A percentile compares a stretch with the other conserved stretches of the same genome.
Conservation (phyloP, 768 basidiomycete genomes). For the Favolaschia claudopus region DNA sequence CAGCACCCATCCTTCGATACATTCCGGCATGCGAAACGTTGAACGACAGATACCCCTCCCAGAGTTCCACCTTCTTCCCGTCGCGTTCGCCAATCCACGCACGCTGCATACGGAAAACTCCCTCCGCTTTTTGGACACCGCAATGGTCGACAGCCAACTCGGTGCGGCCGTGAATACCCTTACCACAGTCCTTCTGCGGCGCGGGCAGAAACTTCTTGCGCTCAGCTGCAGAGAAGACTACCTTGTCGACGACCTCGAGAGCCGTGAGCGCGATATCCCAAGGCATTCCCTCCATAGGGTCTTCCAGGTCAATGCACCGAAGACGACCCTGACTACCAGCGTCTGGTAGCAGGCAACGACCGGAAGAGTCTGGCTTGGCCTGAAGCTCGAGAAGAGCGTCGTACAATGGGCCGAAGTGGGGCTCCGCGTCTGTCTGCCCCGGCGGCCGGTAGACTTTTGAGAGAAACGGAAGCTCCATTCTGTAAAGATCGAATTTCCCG, state of each 20-base stretch:
- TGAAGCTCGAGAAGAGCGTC: constrained; percentile 43
- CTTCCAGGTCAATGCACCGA: constrained; percentile 32
- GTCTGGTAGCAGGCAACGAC: constrained; percentile 33
- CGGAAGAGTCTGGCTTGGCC: constrained; percentile 46
- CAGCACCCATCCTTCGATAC: constrained; percentile 44
- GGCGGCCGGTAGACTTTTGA: constrained; percentile 39
- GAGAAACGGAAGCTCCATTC: constrained; percentile 47
- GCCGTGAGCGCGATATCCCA: constrained; percentile 38
- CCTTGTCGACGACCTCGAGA: constrained; percentile 30
- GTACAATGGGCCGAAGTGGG: constrained; percentile 40
- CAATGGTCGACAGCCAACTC: constrained; percentile 31
- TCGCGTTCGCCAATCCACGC: constrained; percentile 35
- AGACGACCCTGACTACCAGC: constrained; percentile 27
- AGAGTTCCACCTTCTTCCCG: constrained; percentile 37
- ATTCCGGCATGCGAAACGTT: constrained; percentile 40
- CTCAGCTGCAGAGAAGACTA: constrained; percentile 38
- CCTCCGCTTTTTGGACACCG: constrained; percentile 42
- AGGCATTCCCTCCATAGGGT: constrained; percentile 44
- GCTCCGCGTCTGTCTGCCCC: constrained; percentile 26
- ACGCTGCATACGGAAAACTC: constrained; percentile 44
- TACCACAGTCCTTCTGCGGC: constrained; percentile 31
- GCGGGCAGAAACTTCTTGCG: constrained; percentile 31
- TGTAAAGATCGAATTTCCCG: constrained; percentile 50
- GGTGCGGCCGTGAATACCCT: constrained; percentile 35
- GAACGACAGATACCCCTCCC: constrained; percentile 48